These are phyloP conservation scores for Chalciporus chontae DNA, from an alignment of 768 basidiomycete species.

Conservation along the genomic window DNA sequence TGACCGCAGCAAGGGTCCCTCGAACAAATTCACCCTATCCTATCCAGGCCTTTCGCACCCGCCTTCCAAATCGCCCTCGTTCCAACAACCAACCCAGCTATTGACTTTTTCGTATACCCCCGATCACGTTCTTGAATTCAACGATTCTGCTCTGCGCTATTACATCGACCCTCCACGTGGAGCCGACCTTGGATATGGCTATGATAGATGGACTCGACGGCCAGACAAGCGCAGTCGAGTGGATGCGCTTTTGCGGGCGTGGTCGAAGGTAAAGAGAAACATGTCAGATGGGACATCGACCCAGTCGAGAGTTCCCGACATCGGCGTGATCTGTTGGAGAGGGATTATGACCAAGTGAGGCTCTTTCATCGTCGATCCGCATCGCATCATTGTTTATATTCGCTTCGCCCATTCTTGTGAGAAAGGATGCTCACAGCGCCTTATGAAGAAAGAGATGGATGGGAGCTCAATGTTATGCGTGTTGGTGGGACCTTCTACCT, in stretches of 20 bases:
- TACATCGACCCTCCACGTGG: conserved; percentile 62
- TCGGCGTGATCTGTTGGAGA: conserved; percentile 69
- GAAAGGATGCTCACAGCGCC: conserved; percentile 76
- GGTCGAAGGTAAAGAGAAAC: conserved; percentile 40
- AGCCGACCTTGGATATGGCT: conserved; percentile 67
- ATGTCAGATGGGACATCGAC: conserved; percentile 28
- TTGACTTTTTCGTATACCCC: conserved; percentile 72
- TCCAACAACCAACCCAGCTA: conserved; percentile 69
- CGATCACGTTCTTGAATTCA: conserved; percentile 55
- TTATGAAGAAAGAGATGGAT: conserved; percentile 77
- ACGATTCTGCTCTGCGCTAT: conserved; percentile 67
- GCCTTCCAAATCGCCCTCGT: conserved; percentile 35
- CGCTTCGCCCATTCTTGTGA: conserved; percentile 29
- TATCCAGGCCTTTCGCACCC: conserved; percentile 24
- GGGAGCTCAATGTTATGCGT: conserved; percentile 82
- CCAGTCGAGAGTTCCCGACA: conserved; percentile 32
- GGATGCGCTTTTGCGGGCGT: conserved; percentile 63
- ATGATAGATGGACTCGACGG: conserved; percentile 66
- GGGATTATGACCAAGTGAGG: conserved; percentile 82
- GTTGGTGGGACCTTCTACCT: conserved; percentile 68
- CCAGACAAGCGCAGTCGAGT: conserved; percentile 65
- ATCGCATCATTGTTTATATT: conserved; percentile 8
- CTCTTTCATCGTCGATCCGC: not conserved
- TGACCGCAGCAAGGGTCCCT: conserved; percentile 3
- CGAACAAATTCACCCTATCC: conserved; percentile 3